Evolutionary conservation across 2,329 filamentous ascomycete species (phyloP).

Genomic region (Amesomyces nigricolor): DNA sequence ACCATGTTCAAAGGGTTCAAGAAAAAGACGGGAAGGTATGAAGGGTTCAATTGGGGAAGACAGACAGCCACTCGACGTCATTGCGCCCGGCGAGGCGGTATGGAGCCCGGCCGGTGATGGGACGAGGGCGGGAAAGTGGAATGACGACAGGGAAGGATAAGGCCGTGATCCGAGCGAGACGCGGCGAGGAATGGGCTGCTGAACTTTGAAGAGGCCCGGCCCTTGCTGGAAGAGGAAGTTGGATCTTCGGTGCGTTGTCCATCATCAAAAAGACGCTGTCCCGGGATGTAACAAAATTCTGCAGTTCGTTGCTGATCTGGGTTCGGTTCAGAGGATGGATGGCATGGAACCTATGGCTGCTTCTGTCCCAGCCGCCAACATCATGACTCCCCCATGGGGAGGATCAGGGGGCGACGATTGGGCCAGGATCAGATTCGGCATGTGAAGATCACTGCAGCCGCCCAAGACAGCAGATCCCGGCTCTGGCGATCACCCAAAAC

Average conservation of each 20-base stretch:
- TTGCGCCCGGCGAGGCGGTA: neutral
- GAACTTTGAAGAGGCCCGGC: no score
- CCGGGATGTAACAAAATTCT: no score
- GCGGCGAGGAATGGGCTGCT: neutral
- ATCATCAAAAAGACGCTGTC: no score
- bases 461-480: neutral
- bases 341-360: no score
- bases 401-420: neutral
- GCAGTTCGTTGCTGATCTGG: no score
- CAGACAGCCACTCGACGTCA: neutral
- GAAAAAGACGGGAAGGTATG: neutral
- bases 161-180: no score
- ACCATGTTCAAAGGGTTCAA: no score
- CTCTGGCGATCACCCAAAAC: no score
- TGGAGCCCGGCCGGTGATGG: neutral
- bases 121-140: neutral
- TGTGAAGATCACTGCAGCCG: slow-evolving; percentile 2
- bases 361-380: no score
- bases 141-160: neutral
- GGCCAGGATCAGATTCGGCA: neutral
- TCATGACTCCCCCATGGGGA: neutral
- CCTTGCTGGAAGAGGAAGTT: no score
- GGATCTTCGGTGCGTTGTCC: no score
- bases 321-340: no score
- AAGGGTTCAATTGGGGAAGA: neutral